Evolutionary conservation across 2,329 filamentous ascomycete genomes (phyloP).

Genomic region (Daldinia sp.): DNA sequence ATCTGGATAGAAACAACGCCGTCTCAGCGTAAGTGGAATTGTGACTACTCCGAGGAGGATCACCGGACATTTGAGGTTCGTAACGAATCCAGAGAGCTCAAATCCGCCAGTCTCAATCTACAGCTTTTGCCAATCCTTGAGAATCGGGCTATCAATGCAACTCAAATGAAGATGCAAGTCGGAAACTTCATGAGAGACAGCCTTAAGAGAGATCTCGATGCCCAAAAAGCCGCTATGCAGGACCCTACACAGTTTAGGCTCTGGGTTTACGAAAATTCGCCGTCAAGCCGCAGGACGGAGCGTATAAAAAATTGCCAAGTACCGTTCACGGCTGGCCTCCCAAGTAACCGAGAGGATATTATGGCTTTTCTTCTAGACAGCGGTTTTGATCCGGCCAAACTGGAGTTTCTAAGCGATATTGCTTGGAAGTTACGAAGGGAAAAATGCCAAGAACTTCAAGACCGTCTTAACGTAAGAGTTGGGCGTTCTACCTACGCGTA

Average conservation of each 20-base stretch:
- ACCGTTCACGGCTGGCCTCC: constrained; percentile 60
- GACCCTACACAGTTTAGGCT: constrained; percentile 59
- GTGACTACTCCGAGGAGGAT: constrained; percentile 55
- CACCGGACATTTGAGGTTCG: constrained; percentile 73
- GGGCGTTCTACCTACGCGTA: constrained; percentile 67
- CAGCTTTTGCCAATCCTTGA: constrained; percentile 75
- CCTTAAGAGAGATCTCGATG: constrained; percentile 51
- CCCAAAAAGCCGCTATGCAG: constrained; percentile 60
- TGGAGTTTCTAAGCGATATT: constrained; percentile 58
- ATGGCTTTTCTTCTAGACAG: constrained; percentile 64
- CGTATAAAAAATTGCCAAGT: constrained; percentile 52
- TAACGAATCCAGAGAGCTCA: constrained; percentile 55
- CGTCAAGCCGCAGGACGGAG: constrained; percentile 44
- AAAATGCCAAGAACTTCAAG: constrained; percentile 62
- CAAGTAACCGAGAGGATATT: constrained; percentile 57
- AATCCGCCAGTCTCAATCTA: constrained; percentile 66
- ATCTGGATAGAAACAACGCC: constrained; percentile 73
- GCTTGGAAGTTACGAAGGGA: constrained; percentile 57
- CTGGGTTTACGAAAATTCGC: constrained; percentile 59
- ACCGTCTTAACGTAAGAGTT: constrained; percentile 67
- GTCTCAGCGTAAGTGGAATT: constrained; percentile 75
- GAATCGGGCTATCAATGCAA: constrained; percentile 60
- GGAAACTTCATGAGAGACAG: constrained; percentile 54
- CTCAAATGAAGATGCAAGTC: constrained; percentile 58
- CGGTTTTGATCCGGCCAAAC: constrained; percentile 64